Base-by-base conservation (phyloP, 805 yeast genomes). In the Starmerella sirachaensis region DNA sequence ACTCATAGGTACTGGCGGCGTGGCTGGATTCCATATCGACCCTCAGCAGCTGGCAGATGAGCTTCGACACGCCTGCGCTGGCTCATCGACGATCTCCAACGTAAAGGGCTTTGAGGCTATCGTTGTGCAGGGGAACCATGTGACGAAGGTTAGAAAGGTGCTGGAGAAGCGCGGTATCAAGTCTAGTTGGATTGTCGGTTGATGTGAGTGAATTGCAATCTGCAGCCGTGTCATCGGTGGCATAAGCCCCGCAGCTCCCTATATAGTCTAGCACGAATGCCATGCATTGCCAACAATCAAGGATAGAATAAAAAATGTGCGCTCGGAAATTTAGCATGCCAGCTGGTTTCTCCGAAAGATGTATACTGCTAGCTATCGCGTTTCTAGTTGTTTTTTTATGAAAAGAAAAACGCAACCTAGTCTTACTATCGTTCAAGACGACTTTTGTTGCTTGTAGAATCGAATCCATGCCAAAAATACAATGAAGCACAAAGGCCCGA, bases 121-220 rank as follows among this genome's bases (percentile, higher is more conserved):
- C 4, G 68, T 75, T 32, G 93, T 91, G 2, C 97, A 91, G 61
- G 98, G 98, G 0, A 80, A 88, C 2, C 97, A 88, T 49, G 50
- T 78, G 40, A 56, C 57, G 21, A 68, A 71, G 52, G 76, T 75
- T 33, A 53, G 65, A 14, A 50, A 61, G 34, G 69, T 71, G 31
- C 55, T 69, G 20, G 58, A 56, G 31, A 50, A 51, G 5, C 52
- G 59, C 16, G 62, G 63, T 6, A 59, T 88, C 18, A 76, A 78
- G 18, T 55, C 68, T 4, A 56, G 66, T 13, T 80, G 78, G 77
- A 75, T 88, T 13, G 69, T 68, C 18, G 69, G 72, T 40, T 75
- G 69, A 40, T 35, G 23, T 12, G 6, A n/a, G 9, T 20, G 16
- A 11, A 19, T 8, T 6, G 33, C n/a, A 17, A 8, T 31, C 11